Evolutionary conservation across 345 rosid species (phyloP).

Genomic region (Tarenaya hassleriana): DNA sequence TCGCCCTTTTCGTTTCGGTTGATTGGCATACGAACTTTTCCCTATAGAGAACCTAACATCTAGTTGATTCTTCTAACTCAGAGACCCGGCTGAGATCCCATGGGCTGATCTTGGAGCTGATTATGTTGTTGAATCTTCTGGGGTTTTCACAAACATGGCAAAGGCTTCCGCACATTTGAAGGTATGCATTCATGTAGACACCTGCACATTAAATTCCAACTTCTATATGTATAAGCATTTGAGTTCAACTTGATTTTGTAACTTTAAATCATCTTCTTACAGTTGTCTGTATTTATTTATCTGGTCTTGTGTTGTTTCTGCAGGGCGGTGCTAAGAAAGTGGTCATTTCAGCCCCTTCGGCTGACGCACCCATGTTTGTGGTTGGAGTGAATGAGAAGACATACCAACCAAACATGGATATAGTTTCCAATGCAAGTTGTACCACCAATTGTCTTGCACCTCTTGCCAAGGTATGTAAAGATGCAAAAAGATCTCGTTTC

Average conservation of each 20-base stretch:
- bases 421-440: constrained; percentile 99
- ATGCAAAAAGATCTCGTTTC: not conserved
- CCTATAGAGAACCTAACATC: constrained; percentile 16
- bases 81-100: constrained; percentile 94
- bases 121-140: constrained; percentile 92
- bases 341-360: constrained; percentile 96
- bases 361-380: constrained; percentile 99
- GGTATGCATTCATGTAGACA: constrained; percentile 36
- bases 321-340: constrained; percentile 98
- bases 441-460: constrained; percentile 99
- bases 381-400: constrained; percentile 90
- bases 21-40: constrained; percentile 7
- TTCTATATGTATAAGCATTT: not conserved
- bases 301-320: constrained; percentile 17
- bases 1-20: constrained; percentile 8
- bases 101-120: constrained; percentile 95
- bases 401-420: constrained; percentile 80
- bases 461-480: constrained; percentile 80
- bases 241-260: not conserved
- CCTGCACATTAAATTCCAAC: not conserved
- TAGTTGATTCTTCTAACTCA: constrained; percentile 24
- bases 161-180: constrained; percentile 84
- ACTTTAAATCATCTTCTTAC: not conserved
- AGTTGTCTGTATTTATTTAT: constrained; percentile 3
- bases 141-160: constrained; percentile 75